Evolutionary conservation across 73 alveolate species (phyloP).

Genomic region (Paramecium tetraurelia): DNA sequence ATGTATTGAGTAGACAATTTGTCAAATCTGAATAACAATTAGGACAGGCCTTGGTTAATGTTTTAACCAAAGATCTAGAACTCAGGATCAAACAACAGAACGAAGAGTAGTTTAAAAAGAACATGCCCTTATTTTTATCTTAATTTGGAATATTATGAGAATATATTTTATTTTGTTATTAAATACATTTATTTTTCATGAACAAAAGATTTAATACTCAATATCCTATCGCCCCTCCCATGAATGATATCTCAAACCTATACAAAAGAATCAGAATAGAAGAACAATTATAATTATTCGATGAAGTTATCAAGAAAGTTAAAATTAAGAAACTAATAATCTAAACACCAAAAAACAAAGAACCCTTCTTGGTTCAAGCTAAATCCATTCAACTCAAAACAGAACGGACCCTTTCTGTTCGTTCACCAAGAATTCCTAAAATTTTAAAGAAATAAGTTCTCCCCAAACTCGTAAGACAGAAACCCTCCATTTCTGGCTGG

Average conservation of each 20-base stretch:
- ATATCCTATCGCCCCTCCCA: background rate
- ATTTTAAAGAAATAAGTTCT: background rate
- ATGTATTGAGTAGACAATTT: background rate
- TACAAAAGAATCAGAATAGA: background rate
- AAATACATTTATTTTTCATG: background rate
- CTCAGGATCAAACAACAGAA: background rate
- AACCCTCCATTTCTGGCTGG: background rate
- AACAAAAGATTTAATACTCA: background rate
- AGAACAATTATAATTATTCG: background rate
- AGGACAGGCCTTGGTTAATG: background rate
- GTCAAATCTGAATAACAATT: background rate
- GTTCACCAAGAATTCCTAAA: background rate
- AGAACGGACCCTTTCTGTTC: background rate
- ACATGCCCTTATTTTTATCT: background rate
- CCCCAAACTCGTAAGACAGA: background rate
- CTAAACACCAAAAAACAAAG: background rate
- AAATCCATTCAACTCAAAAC: background rate
- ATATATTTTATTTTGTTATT: background rate
- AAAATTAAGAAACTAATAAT: background rate
- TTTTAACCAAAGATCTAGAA: background rate
- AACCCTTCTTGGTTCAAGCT: background rate
- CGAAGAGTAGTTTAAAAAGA: background rate
- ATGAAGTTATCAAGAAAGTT: background rate
- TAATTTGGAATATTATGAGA: slow-evolving; percentile 1
- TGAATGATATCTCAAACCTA: background rate